A percentile compares a stretch with the other conserved stretches of the same genome.
phyloP scores from a whole-genome alignment of 495 filamentous ascomycete genomes.

The Platismatia glauca region DNA sequence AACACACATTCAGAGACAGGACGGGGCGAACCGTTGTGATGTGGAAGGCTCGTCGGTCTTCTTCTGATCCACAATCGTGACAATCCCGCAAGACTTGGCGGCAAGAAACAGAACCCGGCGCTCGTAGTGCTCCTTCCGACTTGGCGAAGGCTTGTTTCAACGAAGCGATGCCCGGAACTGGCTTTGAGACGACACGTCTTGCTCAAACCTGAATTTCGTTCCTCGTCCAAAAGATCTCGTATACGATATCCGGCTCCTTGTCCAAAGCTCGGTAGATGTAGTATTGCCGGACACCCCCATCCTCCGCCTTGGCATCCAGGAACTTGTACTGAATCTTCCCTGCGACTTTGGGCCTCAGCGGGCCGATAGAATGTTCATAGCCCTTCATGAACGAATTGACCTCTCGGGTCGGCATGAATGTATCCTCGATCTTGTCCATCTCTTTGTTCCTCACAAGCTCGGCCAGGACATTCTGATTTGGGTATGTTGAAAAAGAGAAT shows the following conservation, averaged over 20 bases:
- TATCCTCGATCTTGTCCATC: constrained; percentile 37
- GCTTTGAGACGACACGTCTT: too few species aligned
- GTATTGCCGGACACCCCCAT: constrained; percentile 1
- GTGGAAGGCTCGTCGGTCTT: background rate
- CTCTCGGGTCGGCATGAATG: constrained; percentile 32
- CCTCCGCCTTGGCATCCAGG: constrained; percentile 13
- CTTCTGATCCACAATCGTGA: too few species aligned
- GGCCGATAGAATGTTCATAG: constrained; percentile 13
- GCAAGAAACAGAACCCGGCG: background rate
- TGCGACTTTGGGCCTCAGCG: constrained; percentile 13
- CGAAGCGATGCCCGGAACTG: too few species aligned
- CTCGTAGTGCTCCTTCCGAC: background rate
- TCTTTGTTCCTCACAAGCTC: constrained; percentile 12
- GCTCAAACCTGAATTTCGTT: too few species aligned
- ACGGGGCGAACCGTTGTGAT: background rate
- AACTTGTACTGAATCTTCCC: constrained; percentile 18
- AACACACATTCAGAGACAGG: background rate
- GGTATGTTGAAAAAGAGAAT: constrained; percentile 45
- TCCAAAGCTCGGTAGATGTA: constrained; percentile 3
- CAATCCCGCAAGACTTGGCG: background rate
- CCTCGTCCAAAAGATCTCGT: background rate
- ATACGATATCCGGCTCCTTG: background rate
- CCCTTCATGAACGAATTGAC: constrained; percentile 15
- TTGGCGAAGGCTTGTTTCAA: background rate
- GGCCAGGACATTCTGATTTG: constrained; percentile 28